Conservation (phyloP, 1,284 basidiomycete genomes). For the Rhodotorula sp. region DNA sequence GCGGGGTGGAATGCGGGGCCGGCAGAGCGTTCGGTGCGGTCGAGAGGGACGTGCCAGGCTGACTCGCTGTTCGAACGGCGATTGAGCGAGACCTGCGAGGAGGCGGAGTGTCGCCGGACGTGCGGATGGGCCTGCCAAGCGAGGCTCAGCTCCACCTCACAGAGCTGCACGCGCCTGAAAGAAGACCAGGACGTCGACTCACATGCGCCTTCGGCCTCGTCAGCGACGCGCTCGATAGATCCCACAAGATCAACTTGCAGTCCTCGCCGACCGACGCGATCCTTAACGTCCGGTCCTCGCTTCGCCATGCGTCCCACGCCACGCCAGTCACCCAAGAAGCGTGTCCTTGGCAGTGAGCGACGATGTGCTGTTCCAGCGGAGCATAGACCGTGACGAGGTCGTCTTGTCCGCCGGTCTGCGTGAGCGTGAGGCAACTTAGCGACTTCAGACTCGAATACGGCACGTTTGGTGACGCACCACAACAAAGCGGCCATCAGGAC, state of each 20-base stretch:
- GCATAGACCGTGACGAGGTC: slow-evolving; percentile 91
- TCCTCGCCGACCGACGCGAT: slow-evolving; percentile 93
- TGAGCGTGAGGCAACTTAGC: not conserved
- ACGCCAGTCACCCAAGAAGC: slow-evolving; percentile 87
- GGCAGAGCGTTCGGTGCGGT: not conserved
- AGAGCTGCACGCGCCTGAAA: too few species aligned
- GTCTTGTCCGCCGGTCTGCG: slow-evolving; percentile 79
- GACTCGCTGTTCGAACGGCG: slow-evolving; percentile 17
- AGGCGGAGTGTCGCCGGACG: slow-evolving; percentile 25
- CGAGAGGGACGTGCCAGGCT: slow-evolving; percentile 5
- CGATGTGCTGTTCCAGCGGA: slow-evolving; percentile 82
- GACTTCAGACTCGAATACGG: not conserved
- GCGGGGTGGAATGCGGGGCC: slow-evolving; percentile 62
- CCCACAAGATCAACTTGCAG: slow-evolving; percentile 91
- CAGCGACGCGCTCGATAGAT: slow-evolving; percentile 76
- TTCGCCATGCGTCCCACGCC: slow-evolving; percentile 81
- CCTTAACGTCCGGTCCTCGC: slow-evolving; percentile 63
- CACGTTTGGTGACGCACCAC: slow-evolving; percentile 57
- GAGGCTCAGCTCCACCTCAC: not conserved
- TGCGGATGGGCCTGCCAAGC: slow-evolving; percentile 15
- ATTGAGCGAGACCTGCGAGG: slow-evolving; percentile 26
- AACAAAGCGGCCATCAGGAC: slow-evolving; percentile 89
- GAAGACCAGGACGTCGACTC: slow-evolving; percentile 14
- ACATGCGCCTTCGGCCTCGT: slow-evolving; percentile 68
- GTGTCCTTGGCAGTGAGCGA: slow-evolving; percentile 97